phyloP scores from a whole-genome alignment of 2,329 filamentous ascomycete genomes.

The Dactylellina haptotyla region DNA sequence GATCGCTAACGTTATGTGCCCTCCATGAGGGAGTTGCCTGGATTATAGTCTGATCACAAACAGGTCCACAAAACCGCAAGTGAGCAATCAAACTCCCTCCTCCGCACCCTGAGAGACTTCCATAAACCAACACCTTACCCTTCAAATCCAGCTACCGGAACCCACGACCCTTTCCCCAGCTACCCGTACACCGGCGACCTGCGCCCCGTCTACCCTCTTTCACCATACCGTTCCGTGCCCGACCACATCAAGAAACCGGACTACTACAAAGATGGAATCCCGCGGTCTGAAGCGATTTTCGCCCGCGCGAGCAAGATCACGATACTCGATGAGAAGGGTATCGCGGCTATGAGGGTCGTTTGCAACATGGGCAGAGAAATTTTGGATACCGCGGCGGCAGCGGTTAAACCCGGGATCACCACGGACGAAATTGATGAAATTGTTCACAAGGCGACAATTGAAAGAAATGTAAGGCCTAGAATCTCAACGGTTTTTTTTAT shows the following conservation, averaged over 20 bases:
- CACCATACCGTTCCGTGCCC: conserved; percentile 76
- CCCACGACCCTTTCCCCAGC: conserved; percentile 90
- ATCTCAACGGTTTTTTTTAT: neutral
- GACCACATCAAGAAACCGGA: conserved; percentile 84
- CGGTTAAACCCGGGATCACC: conserved; percentile 86
- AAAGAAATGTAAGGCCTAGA: conserved; percentile 78
- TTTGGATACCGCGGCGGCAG: conserved; percentile 87
- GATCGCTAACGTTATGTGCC: neutral
- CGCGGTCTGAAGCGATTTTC: conserved; percentile 69
- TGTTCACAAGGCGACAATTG: conserved; percentile 92
- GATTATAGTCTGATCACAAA: conserved; percentile 79
- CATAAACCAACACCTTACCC: conserved; percentile 73
- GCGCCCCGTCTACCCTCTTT: conserved; percentile 87
- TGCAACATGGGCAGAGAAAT: conserved; percentile 89
- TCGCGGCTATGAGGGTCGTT: conserved; percentile 83
- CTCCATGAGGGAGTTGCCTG: neutral
- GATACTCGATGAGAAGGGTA: conserved; percentile 56
- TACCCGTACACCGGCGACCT: conserved; percentile 83
- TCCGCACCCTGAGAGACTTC: conserved; percentile 82
- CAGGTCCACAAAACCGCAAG: conserved; percentile 80
- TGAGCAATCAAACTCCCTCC: conserved; percentile 72
- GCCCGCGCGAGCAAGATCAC: conserved; percentile 60
- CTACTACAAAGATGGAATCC: conserved; percentile 85
- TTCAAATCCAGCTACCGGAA: conserved; percentile 82
- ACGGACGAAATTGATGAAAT: conserved; percentile 95